Evolutionary conservation across 2,329 filamentous ascomycete species (phyloP).

Genomic region (Ceratocystis cacaofunesta): DNA sequence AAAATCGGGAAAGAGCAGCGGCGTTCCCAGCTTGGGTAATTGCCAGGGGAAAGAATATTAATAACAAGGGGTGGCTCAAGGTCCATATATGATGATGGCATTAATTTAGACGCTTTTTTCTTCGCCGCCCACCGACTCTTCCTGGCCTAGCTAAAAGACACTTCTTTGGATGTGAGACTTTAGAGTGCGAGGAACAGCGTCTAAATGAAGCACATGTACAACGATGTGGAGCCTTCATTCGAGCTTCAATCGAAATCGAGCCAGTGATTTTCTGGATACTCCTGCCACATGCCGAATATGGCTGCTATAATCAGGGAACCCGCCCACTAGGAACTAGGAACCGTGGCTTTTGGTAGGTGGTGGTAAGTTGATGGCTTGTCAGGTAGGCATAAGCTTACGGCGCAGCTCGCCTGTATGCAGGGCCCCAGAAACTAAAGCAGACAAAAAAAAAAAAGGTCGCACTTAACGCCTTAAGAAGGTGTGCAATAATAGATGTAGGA

Average conservation of each 20-base stretch:
- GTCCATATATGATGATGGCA: not conserved
- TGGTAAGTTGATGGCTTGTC: not conserved
- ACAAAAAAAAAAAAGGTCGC: not conserved
- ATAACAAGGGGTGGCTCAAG: not conserved
- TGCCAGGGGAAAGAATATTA: not conserved
- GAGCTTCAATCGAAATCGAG: not conserved
- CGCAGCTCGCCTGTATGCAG: slow-evolving; percentile 1
- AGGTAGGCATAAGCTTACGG: slow-evolving; percentile 1
- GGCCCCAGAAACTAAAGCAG: not conserved
- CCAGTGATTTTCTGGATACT: not conserved
- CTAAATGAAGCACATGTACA: not conserved
- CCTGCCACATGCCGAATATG: not conserved
- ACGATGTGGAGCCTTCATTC: not conserved
- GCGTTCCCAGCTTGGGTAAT: not conserved
- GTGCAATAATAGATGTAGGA: too few relatives aligned
- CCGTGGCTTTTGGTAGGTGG: not conserved
- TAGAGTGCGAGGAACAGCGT: not conserved
- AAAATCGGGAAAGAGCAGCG: not conserved
- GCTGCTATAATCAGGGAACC: not conserved
- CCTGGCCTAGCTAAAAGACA: too few relatives aligned
- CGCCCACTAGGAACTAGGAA: not conserved
- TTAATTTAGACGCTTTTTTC: not conserved
- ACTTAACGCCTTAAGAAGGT: too few relatives aligned
- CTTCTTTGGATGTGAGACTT: too few relatives aligned
- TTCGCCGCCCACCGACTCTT: too few relatives aligned